phyloP scores from a whole-genome alignment of 768 basidiomycete species.

The Hydnum rufescens region DNA sequence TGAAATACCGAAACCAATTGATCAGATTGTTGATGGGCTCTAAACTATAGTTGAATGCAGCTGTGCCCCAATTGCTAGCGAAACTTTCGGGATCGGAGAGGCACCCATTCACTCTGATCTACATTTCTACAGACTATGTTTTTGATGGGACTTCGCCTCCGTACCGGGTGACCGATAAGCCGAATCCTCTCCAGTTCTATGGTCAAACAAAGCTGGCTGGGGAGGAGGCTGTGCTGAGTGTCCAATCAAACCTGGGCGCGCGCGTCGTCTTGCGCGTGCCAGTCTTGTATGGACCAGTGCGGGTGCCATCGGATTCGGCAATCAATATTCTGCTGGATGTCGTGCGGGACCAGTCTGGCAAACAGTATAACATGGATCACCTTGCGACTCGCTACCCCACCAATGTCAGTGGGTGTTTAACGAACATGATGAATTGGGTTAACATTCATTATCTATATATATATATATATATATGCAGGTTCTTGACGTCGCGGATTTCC shows the following conservation, averaged over 20 bases:
- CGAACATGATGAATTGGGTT: not conserved
- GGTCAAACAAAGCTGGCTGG: conserved; percentile 75
- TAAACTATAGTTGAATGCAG: conserved; percentile 60
- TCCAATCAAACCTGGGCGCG: conserved; percentile 20
- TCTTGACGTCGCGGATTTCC: conserved; percentile 66
- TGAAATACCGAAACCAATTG: no score
- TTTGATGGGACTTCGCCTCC: conserved; percentile 89
- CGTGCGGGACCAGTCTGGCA: conserved; percentile 70
- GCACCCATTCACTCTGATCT: conserved; percentile 52
- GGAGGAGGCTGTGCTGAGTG: conserved; percentile 50
- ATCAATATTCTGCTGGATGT: conserved; percentile 78
- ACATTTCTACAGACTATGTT: conserved; percentile 94
- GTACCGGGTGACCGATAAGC: conserved; percentile 49
- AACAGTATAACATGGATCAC: conserved; percentile 88
- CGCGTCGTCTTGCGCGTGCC: conserved; percentile 71
- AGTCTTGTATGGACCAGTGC: conserved; percentile 78
- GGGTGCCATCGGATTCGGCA: conserved; percentile 71
- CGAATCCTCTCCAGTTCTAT: conserved; percentile 80
- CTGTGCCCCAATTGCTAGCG: conserved; percentile 55
- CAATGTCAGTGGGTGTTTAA: conserved; percentile 36
- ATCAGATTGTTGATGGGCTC: no score
- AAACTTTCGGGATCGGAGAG: conserved; percentile 28
- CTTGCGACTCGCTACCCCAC: conserved; percentile 87
- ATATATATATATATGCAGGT: not conserved
- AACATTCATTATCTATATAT: not conserved